phyloP scores from a whole-genome alignment of 148 eudicot species.

The Chenopodium suecicum region DNA sequence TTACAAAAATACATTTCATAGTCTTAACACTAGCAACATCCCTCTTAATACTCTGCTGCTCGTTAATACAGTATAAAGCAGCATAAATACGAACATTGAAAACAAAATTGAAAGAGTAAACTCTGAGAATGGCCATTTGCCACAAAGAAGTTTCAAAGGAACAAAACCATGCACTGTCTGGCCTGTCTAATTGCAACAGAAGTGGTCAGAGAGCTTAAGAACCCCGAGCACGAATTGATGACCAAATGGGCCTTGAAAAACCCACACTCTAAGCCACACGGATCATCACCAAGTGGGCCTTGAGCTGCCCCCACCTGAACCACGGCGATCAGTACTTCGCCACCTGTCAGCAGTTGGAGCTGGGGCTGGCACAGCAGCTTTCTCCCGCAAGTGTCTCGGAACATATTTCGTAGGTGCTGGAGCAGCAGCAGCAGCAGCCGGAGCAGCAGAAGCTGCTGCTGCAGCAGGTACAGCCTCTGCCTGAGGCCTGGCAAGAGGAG shows the following conservation, averaged over 20 bases:
- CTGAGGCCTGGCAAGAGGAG: conserved; percentile 18
- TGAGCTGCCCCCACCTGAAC: neutral
- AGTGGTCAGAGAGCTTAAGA: conserved; percentile 10
- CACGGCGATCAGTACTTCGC: conserved; percentile 12
- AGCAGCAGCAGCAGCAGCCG: conserved; percentile 22
- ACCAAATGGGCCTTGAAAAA: conserved; percentile 40
- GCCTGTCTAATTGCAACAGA: neutral
- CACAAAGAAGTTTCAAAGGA: neutral
- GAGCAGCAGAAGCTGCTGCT: conserved; percentile 32
- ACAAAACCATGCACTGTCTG: neutral
- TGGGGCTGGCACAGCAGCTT: conserved; percentile 25
- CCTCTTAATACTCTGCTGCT: neutral
- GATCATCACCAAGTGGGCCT: neutral
- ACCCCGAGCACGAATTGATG: conserved; percentile 38
- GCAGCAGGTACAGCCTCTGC: conserved; percentile 36
- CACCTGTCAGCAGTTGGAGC: conserved; percentile 5
- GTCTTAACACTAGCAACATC: neutral
- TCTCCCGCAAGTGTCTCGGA: conserved; percentile 42
- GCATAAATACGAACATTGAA: neutral
- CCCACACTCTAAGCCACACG: conserved; percentile 23
- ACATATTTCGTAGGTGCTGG: conserved; percentile 62
- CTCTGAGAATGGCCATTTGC: neutral
- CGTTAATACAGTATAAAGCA: neutral
- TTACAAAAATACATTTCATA: neutral
- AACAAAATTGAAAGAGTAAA: conserved; percentile 23